Conservation (phyloP, 768 basidiomycete genomes). For the Phlebiopsis gigantea region DNA sequence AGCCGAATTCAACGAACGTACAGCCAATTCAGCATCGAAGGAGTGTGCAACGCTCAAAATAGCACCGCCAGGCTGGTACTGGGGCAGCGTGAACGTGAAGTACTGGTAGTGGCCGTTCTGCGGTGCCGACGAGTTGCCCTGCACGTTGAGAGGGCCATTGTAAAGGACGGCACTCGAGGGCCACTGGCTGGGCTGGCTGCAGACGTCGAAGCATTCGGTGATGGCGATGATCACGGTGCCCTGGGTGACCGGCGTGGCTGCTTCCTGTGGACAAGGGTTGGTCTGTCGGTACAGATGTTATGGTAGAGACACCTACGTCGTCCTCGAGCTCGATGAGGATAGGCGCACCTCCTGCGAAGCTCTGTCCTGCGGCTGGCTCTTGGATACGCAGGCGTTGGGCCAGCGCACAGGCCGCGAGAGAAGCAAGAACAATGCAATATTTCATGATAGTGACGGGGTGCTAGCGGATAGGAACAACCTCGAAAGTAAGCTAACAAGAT, state of each 20-base stretch:
- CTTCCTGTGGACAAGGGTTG: conserved; percentile 31
- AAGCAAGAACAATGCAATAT: conserved; percentile 13
- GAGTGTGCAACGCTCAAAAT: neutral
- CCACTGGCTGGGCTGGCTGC: conserved; percentile 18
- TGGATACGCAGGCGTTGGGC: conserved; percentile 40
- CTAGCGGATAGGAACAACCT: no score
- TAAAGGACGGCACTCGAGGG: conserved; percentile 39
- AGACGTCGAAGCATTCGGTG: conserved; percentile 30
- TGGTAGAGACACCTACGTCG: conserved; percentile 18
- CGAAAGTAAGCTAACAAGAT: no score
- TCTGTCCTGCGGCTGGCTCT: conserved; percentile 30
- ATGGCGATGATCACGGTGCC: conserved; percentile 42
- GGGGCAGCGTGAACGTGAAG: conserved; percentile 38
- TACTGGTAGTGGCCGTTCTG: conserved; percentile 38
- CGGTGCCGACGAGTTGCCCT: conserved; percentile 23
- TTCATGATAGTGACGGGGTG: no score
- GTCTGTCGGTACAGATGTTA: neutral
- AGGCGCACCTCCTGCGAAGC: conserved; percentile 31
- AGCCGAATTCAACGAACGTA: neutral
- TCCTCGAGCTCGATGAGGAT: conserved; percentile 37
- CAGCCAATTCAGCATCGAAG: neutral
- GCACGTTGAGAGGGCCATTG: conserved; percentile 38
- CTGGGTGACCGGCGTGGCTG: conserved; percentile 34
- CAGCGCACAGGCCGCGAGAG: conserved; percentile 30
- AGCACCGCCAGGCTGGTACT: neutral